A percentile compares a stretch with the other conserved stretches of the same genome.
phyloP scores from a whole-genome alignment of 2,329 filamentous ascomycete species.

The Talaromyces sp. region DNA sequence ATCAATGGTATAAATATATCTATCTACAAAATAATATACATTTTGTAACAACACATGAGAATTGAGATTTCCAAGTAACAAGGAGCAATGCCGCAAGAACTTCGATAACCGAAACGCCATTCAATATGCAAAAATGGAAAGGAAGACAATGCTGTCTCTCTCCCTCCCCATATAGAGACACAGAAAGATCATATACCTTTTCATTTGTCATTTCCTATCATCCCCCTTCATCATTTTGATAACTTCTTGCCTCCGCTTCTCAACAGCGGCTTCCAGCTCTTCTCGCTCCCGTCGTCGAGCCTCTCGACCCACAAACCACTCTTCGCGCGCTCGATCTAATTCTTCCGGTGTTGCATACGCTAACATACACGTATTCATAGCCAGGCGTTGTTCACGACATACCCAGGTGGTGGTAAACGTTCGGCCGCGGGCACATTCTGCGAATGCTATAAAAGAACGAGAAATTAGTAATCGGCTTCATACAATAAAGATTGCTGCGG shows the following conservation, averaged over 20 bases:
- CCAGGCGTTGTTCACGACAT: conserved; percentile 70
- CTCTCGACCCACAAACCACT: conserved; percentile 80
- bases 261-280: conserved; percentile 48
- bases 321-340: conserved; percentile 80
- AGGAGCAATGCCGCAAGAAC: not conserved
- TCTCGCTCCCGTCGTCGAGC: conserved; percentile 65
- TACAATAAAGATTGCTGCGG: too few relatives aligned
- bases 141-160: not conserved
- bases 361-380: conserved; percentile 95
- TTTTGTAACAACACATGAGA: conserved; percentile 3
- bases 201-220: conserved; percentile 18
- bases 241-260: conserved; percentile 38
- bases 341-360: conserved; percentile 75
- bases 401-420: conserved; percentile 84
- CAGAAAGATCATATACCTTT: not conserved
- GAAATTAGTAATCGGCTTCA: not conserved
- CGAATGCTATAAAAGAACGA: conserved; percentile 62
- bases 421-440: conserved; percentile 77
- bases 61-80: conserved; percentile 2
- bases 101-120: conserved; percentile 8
- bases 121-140: conserved; percentile 10
- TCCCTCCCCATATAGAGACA: too few relatives aligned
- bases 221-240: conserved; percentile 39
- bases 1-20: conserved; percentile 7
- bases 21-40: conserved; percentile 12